Percentiles rank a stretch among this genome's conserved stretches.
Conservation (phyloP, 2,329 filamentous ascomycete species). For the Fusarium chaquense region DNA sequence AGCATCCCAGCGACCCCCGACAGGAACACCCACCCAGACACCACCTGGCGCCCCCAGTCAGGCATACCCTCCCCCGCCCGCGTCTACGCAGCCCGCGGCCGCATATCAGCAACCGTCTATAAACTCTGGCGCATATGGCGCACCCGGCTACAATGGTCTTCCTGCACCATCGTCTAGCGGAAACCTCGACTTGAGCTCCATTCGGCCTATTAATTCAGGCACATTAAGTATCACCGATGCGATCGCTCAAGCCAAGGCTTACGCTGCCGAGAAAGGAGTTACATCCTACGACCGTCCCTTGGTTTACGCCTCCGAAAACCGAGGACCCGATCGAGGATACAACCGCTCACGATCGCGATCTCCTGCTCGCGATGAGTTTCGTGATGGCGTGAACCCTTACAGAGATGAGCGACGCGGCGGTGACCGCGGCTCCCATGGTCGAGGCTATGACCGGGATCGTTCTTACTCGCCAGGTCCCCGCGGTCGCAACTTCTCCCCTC, state of each 20-base stretch:
- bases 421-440: conserved; percentile 55
- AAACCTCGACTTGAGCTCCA: conserved; percentile 81
- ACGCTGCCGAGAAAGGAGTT: conserved; percentile 82
- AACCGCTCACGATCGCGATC: conserved; percentile 79
- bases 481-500: conserved; percentile 70
- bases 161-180: conserved; percentile 80
- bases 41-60: conserved; percentile 54
- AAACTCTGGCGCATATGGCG: conserved; percentile 45
- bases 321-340: conserved; percentile 62
- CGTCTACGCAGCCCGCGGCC: conserved; percentile 51
- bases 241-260: conserved; percentile 85
- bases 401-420: conserved; percentile 85
- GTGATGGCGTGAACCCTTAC: conserved; percentile 84
- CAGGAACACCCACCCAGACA: conserved; percentile 57
- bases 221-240: conserved; percentile 87
- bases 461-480: conserved; percentile 76
- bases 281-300: conserved; percentile 70
- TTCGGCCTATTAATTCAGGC: conserved; percentile 83
- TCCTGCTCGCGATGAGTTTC: conserved; percentile 76
- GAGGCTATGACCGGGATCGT: conserved; percentile 70
- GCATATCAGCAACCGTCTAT: conserved; percentile 56
- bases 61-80: conserved; percentile 56
- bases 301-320: conserved; percentile 57
- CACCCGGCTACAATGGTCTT: conserved; percentile 58
- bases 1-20: conserved; percentile 61